Base-by-base conservation (phyloP, 2,329 filamentous ascomycete species). In the Hypomyces perniciosus region DNA sequence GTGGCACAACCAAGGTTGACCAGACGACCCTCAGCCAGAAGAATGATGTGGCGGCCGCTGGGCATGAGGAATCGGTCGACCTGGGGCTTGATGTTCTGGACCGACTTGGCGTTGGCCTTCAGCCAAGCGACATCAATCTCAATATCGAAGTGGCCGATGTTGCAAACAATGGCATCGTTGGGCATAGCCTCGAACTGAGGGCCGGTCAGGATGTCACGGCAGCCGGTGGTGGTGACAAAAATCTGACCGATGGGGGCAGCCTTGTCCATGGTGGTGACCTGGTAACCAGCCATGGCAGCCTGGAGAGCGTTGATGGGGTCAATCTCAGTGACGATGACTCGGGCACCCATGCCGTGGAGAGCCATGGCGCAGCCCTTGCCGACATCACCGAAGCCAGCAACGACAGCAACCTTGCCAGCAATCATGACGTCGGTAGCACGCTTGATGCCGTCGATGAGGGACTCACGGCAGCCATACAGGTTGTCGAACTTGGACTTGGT, bases 401-500 rank as follows among this genome's bases (percentile, higher is more conserved):
- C 93, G 62, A 97, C 91, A 61, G 89, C 90, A 67, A 96, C 84
- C 87, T 99, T 97, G 74, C 93, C 93, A 69, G 93, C 93, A 81
- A 97, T 92, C 93, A 99, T 99, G 76, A 97, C 93, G 80, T 99
- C 92, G 74, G 93, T 99, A 65, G 93, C 92, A 79, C 92, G 92
- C 88, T 97, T 99, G 85, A 99, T 97, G 73, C 93, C 93, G 74
- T 99, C 93, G 68, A 99, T 85, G 65, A 99, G 87, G 59, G 92
- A 96, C 81, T 97, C 93, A 72, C 90, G 86, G 90, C 93, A 97
- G 70, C 93, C 92, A 84, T 97, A 99, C 61, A 97, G 79, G 86
- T 99, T 99, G 84, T 97, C 93, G 73, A 99, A 99, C 84, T 99
- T 99, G 78, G 90, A 96, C 86, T 97, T 99, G 76, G 93, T 99